A percentile compares a stretch with the other conserved stretches of the same genome.
phyloP scores from a whole-genome alignment of 495 filamentous ascomycete genomes.

The Aspergillus wentii region DNA sequence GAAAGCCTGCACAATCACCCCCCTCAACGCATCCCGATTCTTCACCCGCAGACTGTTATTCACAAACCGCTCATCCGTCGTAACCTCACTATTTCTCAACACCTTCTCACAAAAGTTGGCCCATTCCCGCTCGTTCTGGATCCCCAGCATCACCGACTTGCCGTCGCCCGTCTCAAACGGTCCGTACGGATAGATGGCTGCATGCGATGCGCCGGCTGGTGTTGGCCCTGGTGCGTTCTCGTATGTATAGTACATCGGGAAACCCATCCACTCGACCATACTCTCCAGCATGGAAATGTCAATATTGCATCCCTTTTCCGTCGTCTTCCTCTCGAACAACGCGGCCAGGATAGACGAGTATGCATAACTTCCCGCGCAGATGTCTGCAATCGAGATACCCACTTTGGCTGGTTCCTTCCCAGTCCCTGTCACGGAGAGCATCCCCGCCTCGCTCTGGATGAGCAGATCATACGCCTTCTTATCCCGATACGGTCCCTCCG shows the following conservation, averaged over 20 bases:
- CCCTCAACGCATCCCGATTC: conserved; percentile 29
- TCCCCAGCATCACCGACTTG: conserved; percentile 47
- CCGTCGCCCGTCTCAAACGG: conserved; percentile 44
- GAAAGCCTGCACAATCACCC: conserved; percentile 26
- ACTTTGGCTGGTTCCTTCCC: conserved; percentile 43
- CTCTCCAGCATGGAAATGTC: conserved; percentile 52
- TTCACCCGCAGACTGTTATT: conserved; percentile 28
- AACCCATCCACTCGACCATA: conserved; percentile 53
- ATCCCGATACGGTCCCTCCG: conserved; percentile 43
- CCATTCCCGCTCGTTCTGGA: conserved; percentile 52
- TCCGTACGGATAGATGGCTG: conserved; percentile 48
- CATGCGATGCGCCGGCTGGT: conserved; percentile 43
- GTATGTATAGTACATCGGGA: conserved; percentile 49
- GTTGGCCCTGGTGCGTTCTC: conserved; percentile 31
- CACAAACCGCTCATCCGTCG: conserved; percentile 28
- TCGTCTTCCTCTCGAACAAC: conserved; percentile 37
- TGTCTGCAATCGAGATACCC: conserved; percentile 49
- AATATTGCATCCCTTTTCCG: conserved; percentile 32
- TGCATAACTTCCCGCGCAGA: conserved; percentile 45
- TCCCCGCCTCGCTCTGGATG: conserved; percentile 49
- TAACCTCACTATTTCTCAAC: conserved; percentile 22
- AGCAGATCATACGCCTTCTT: conserved; percentile 55
- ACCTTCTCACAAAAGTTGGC: conserved; percentile 39
- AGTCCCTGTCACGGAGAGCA: conserved; percentile 47
- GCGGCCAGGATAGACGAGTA: conserved; percentile 47